Evolutionary conservation across 1,284 basidiomycete genomes (phyloP).

Genomic region (Ceratobasidium sp.): DNA sequence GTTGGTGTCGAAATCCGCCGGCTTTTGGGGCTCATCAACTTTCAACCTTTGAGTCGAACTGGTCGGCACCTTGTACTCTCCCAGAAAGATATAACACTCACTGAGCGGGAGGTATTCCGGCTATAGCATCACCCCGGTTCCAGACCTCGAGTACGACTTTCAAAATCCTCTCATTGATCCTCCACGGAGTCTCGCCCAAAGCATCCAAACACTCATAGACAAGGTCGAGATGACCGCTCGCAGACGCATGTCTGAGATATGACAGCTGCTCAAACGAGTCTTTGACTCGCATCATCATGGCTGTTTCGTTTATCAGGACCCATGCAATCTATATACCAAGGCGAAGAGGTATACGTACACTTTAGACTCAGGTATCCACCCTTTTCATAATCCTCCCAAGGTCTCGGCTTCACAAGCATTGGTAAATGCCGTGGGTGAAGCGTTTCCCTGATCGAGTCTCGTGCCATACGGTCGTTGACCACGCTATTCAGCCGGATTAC

Average conservation of each 20-base stretch:
- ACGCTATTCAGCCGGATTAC: slow-evolving; percentile 90
- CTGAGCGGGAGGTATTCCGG: slow-evolving; percentile 80
- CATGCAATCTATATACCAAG: too few species aligned
- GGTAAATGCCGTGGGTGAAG: slow-evolving; percentile 95
- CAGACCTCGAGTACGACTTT: slow-evolving; percentile 82
- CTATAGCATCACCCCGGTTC: slow-evolving; percentile 84
- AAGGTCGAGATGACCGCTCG: slow-evolving; percentile 83
- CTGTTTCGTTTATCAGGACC: slow-evolving; percentile 60
- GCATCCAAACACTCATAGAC: slow-evolving; percentile 93
- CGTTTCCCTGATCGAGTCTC: slow-evolving; percentile 81
- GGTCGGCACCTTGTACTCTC: too few species aligned
- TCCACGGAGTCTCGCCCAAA: slow-evolving; percentile 92
- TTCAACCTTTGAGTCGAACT: slow-evolving; percentile 60
- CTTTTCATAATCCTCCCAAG: slow-evolving; percentile 84
- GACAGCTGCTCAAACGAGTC: slow-evolving; percentile 89
- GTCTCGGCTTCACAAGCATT: slow-evolving; percentile 93
- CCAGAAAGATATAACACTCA: not conserved
- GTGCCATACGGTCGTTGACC: slow-evolving; percentile 83
- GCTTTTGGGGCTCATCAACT: slow-evolving; percentile 74
- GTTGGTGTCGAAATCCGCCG: slow-evolving; percentile 75
- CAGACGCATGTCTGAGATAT: slow-evolving; percentile 85
- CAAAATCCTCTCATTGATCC: slow-evolving; percentile 84
- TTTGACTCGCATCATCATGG: slow-evolving; percentile 91
- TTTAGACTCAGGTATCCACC: slow-evolving; percentile 90
- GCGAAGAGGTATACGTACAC: too few species aligned